Percentiles rank a stretch among this genome's conserved stretches.
Evolutionary conservation across 225 moss, liverwort and hornwort species (phyloP).

Genomic region (Polytrichum commune): DNA sequence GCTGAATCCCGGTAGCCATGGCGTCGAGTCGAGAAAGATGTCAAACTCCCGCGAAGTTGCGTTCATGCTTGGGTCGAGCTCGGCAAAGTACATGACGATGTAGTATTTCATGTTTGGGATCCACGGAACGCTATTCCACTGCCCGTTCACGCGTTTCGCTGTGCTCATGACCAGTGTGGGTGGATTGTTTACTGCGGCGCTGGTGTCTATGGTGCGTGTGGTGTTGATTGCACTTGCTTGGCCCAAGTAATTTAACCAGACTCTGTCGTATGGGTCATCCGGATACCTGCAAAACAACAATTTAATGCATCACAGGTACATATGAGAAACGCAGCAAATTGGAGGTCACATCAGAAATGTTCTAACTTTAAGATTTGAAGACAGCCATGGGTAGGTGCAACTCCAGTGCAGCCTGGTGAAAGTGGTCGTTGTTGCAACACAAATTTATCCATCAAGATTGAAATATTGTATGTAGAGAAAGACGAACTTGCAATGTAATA

Average conservation of each 20-base stretch:
- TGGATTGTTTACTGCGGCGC: conserved; percentile 32
- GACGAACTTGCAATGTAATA: too few relatives aligned
- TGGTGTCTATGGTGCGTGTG: conserved; percentile 12
- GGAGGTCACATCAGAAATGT: neutral
- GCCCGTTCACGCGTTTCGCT: conserved; percentile 29
- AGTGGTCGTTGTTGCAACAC: too few relatives aligned
- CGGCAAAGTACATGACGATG: conserved; percentile 49
- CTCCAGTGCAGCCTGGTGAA: too few relatives aligned
- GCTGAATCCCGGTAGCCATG: conserved; percentile 45
- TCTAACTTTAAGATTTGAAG: too few relatives aligned
- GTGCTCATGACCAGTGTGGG: conserved; percentile 41
- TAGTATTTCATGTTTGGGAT: conserved; percentile 33
- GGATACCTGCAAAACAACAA: conserved; percentile 27
- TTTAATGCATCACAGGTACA: neutral
- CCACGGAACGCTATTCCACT: conserved; percentile 27
- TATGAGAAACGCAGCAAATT: too few relatives aligned
- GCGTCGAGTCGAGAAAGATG: conserved; percentile 37
- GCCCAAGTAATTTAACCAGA: conserved; percentile 33
- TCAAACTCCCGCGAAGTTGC: conserved; percentile 36
- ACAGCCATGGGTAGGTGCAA: too few relatives aligned
- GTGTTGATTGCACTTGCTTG: conserved; percentile 31
- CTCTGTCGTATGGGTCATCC: conserved; percentile 45
- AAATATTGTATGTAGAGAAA: too few relatives aligned
- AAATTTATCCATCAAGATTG: neutral
- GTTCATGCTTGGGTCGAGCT: conserved; percentile 41